phyloP scores from a whole-genome alignment of 2,329 filamentous ascomycete species.

The Ophiostoma sp. region DNA sequence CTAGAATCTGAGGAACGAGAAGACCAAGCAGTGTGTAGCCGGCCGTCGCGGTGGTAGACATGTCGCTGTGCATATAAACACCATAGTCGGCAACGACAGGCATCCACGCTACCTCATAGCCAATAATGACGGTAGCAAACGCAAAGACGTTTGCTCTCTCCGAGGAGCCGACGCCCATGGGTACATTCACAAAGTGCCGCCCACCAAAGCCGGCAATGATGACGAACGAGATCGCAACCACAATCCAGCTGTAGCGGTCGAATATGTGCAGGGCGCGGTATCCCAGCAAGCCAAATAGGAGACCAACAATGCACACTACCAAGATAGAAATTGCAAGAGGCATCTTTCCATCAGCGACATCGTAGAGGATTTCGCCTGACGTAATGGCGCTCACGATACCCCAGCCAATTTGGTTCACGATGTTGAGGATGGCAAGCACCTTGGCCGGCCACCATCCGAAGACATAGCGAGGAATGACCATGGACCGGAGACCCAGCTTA shows the following conservation, averaged over 20 bases:
- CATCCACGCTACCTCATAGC: constrained; percentile 5
- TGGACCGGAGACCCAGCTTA: neutral
- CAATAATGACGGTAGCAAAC: constrained; percentile 1
- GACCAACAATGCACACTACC: neutral
- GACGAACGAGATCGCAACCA: neutral
- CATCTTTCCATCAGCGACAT: neutral
- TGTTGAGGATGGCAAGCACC: constrained; percentile 5
- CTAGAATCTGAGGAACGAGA: neutral
- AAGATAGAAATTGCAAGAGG: neutral
- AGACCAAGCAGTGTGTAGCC: neutral
- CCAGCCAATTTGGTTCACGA: neutral
- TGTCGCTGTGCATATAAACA: neutral
- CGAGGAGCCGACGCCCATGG: neutral
- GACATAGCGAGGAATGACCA: constrained; percentile 12
- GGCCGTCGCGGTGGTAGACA: neutral
- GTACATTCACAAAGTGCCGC: neutral
- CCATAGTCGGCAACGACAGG: constrained; percentile 13
- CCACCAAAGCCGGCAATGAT: constrained; percentile 4
- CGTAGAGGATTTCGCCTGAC: constrained; percentile 6
- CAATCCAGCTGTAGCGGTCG: constrained; percentile 10
- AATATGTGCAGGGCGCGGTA: neutral
- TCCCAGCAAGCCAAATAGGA: neutral
- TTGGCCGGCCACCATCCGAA: constrained; percentile 13
- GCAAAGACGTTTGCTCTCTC: neutral
- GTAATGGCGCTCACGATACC: constrained; percentile 9